phyloP scores from a whole-genome alignment of 2,329 filamentous ascomycete species.

The Colletotrichum coccodes region DNA sequence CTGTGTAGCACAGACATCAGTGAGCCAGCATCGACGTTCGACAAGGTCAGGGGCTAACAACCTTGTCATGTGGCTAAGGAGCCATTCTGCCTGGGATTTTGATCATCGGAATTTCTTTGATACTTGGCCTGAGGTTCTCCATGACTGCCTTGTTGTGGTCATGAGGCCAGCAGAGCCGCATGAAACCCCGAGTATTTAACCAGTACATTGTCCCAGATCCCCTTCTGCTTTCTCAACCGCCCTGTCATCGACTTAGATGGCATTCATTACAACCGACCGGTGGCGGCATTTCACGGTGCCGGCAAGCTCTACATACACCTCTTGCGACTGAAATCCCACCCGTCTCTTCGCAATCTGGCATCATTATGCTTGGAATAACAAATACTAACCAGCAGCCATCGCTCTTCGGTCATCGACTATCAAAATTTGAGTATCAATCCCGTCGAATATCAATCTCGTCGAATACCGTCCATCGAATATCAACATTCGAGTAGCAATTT shows the following conservation, averaged over 20 bases:
- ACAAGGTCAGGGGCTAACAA: not conserved
- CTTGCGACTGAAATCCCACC: not conserved
- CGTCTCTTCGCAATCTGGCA: too few relatives aligned
- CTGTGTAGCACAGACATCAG: not conserved
- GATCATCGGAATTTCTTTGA: not conserved
- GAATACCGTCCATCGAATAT: not conserved
- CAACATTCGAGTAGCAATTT: not conserved
- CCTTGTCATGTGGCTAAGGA: not conserved
- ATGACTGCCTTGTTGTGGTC: not conserved
- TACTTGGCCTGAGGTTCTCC: not conserved
- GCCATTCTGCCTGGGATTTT: not conserved
- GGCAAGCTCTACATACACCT: too few relatives aligned
- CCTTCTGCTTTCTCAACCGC: not conserved
- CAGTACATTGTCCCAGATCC: not conserved
- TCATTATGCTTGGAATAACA: not conserved
- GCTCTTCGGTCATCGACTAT: not conserved
- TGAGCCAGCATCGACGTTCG: not conserved
- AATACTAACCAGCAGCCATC: too few relatives aligned
- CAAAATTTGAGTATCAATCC: not conserved
- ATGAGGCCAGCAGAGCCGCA: not conserved
- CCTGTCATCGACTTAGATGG: not conserved
- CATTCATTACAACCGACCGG: not conserved
- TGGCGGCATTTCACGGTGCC: too few relatives aligned
- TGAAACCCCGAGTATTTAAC: not conserved
- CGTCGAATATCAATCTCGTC: too few relatives aligned